A percentile compares a stretch with the other conserved stretches of the same genome.
These are phyloP conservation scores for Macaranga tanarius DNA, from an alignment of 441 rosid genomes.

Conservation along the genomic window DNA sequence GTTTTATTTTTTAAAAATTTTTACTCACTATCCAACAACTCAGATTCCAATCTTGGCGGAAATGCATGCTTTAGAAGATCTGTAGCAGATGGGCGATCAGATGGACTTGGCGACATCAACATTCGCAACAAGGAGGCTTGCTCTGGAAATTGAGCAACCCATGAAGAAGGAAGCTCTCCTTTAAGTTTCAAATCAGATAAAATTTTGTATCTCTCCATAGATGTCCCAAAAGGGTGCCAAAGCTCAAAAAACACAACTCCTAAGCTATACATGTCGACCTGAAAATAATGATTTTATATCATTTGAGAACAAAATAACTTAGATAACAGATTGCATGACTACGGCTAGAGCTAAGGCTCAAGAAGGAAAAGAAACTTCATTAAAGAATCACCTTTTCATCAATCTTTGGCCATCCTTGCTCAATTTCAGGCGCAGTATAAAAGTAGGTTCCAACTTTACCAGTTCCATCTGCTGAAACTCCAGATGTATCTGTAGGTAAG, in stretches of 20 bases:
- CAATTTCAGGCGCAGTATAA: constrained; percentile 98
- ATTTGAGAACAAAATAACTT: not conserved
- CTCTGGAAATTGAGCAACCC: constrained; percentile 87
- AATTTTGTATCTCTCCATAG: constrained; percentile 81
- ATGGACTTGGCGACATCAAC: constrained; percentile 90
- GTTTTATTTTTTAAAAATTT: no score
- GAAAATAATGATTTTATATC: constrained; percentile 24
- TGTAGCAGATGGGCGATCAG: constrained; percentile 94
- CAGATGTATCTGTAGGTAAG: constrained; percentile 56
- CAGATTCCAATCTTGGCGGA: constrained; percentile 94
- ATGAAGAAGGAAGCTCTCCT: constrained; percentile 77
- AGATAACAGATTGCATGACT: constrained; percentile 12
- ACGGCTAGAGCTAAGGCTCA: constrained; percentile 8
- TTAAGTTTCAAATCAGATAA: constrained; percentile 83
- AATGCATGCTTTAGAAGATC: constrained; percentile 81
- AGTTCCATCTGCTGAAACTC: constrained; percentile 83
- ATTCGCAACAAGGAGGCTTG: constrained; percentile 75
- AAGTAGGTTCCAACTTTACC: constrained; percentile 97
- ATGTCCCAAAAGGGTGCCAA: constrained; percentile 95
- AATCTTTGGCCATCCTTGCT: constrained; percentile 97
- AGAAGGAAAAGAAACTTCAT: constrained; percentile 22
- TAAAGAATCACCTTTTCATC: constrained; percentile 81
- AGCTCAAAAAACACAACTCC: constrained; percentile 95
- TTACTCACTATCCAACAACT: constrained; percentile 82
- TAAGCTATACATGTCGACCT: constrained; percentile 99